A percentile compares a stretch with the other conserved stretches of the same genome.
Evolutionary conservation across 2,329 filamentous ascomycete genomes (phyloP).

Genomic region (Penicillium sp.): DNA sequence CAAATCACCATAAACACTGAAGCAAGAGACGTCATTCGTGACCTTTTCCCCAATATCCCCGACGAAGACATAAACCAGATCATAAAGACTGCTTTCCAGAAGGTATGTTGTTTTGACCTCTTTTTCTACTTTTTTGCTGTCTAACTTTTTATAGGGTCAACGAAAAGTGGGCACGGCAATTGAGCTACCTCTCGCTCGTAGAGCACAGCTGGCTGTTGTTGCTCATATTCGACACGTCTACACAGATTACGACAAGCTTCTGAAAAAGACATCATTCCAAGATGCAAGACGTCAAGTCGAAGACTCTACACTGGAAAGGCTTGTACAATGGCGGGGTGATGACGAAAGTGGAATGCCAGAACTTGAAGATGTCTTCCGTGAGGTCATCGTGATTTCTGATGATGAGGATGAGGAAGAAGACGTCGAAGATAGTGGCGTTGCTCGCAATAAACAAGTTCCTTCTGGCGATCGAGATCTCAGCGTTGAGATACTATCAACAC

Average conservation of each 20-base stretch:
- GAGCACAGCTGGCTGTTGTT: conserved; percentile 59
- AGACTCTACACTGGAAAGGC: conserved; percentile 51
- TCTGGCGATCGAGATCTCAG: conserved; percentile 31
- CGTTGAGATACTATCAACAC: conserved; percentile 42
- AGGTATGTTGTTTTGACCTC: conserved; percentile 38
- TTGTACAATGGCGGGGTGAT: conserved; percentile 62
- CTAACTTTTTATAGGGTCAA: conserved; percentile 43
- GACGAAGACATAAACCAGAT: conserved; percentile 55
- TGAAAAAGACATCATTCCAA: conserved; percentile 51
- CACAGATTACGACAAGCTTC: conserved; percentile 59
- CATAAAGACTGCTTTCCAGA: conserved; percentile 58
- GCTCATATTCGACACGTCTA: conserved; percentile 61
- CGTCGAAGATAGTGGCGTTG: conserved; percentile 37
- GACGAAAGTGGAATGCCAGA: conserved; percentile 50
- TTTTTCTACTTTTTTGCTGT: conserved; percentile 10
- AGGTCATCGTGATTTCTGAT: conserved; percentile 62
- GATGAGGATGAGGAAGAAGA: conserved; percentile 47
- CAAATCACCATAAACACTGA: conserved; percentile 52
- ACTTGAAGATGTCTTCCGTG: conserved; percentile 59
- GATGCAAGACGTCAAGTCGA: conserved; percentile 55
- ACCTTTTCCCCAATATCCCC: conserved; percentile 62
- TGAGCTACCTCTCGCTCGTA: conserved; percentile 52
- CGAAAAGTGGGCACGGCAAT: conserved; percentile 56
- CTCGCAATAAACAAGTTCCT: conserved; percentile 13
- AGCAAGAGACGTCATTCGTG: conserved; percentile 56